These are phyloP conservation scores for Bonia amplexicaulis DNA, from an alignment of 176 grass and related monocot genomes.

Conservation along the genomic window DNA sequence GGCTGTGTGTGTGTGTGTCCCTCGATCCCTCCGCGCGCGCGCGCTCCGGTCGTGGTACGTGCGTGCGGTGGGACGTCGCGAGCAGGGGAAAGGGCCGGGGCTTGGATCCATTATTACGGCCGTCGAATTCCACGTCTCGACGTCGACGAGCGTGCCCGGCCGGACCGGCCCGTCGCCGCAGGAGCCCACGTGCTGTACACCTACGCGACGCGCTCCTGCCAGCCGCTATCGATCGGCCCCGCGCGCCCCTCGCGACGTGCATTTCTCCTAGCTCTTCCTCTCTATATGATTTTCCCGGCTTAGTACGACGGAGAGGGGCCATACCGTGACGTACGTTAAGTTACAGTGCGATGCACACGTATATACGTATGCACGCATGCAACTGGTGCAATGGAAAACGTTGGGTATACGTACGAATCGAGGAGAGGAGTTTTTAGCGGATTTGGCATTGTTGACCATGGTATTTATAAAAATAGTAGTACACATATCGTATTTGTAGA, in stretches of 20 bases:
- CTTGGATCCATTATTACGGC: neutral
- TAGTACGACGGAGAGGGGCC: neutral
- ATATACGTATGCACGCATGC: no score
- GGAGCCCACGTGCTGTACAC: no score
- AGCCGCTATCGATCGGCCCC: no score
- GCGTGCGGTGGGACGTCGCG: constrained; percentile 27
- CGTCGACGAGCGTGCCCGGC: neutral
- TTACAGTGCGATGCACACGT: no score
- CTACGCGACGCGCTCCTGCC: no score
- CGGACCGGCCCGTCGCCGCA: neutral
- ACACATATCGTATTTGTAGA: no score
- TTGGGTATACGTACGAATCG: neutral
- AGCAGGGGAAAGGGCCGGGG: neutral
- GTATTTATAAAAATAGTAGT: no score
- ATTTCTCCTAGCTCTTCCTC: neutral
- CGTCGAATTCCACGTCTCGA: neutral
- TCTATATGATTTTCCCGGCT: neutral
- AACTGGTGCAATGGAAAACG: no score
- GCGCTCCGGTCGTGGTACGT: neutral
- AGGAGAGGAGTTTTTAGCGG: no score
- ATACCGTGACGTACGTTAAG: no score
- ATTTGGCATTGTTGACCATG: no score
- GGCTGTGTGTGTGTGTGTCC: neutral
- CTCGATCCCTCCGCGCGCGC: neutral
- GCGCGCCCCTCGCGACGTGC: neutral